Conservation (phyloP, 768 basidiomycete genomes). For the Pulveroboletus ravenelii region DNA sequence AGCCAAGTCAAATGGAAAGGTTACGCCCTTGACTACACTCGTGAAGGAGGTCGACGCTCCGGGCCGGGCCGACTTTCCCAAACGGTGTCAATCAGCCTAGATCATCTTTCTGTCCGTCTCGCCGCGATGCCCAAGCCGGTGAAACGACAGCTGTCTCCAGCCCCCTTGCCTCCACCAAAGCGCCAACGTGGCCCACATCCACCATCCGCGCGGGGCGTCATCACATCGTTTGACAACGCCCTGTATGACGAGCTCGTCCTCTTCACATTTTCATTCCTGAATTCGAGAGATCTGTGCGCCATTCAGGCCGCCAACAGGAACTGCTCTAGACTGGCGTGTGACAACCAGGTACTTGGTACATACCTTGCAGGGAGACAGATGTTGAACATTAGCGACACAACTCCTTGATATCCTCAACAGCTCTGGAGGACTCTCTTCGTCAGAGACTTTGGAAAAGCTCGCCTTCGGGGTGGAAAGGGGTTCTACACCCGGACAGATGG, state of each 20-base stretch:
- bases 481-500: slow-evolving; percentile 54
- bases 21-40: too few species aligned
- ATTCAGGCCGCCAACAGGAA: slow-evolving; percentile 58
- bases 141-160: slow-evolving; percentile 49
- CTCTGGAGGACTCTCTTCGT: slow-evolving; percentile 70
- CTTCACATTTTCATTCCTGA: slow-evolving; percentile 67
- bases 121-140: slow-evolving; percentile 34
- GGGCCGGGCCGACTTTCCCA: slow-evolving; percentile 11
- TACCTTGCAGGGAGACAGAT: slow-evolving; percentile 1
- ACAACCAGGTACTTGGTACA: slow-evolving; percentile 50
- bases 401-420: slow-evolving; percentile 23
- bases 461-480: slow-evolving; percentile 65
- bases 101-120: not conserved
- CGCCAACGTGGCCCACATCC: slow-evolving; percentile 37
- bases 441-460: slow-evolving; percentile 57
- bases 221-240: slow-evolving; percentile 46
- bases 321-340: slow-evolving; percentile 62
- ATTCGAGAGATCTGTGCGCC: slow-evolving; percentile 62
- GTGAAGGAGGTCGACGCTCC: too few species aligned
- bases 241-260: slow-evolving; percentile 76
- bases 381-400: slow-evolving; percentile 14
- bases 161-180: slow-evolving; percentile 52
- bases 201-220: slow-evolving; percentile 10
- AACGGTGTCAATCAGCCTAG: too few species aligned
- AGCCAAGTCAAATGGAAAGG: too few species aligned